Evolutionary conservation across 140 eudicot genomes (phyloP), one percentile per base, ranked within the genome.

Genomic region (Cichorium intybus): DNA sequence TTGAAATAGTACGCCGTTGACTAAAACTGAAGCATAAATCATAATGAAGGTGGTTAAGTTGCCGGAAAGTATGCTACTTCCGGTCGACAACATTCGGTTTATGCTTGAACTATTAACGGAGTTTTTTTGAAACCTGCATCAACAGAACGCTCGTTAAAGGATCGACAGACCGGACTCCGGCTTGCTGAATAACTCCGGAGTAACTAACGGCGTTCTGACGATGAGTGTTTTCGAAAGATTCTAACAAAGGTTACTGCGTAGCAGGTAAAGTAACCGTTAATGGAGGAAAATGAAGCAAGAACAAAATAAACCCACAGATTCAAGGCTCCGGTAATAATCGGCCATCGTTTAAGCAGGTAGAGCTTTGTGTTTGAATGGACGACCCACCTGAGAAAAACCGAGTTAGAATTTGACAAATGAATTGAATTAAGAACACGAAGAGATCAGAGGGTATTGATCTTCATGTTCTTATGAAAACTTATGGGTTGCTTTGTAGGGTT

Each of bases 21-120:
- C 51, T 23, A 10, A 3, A 21, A 52, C 15, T 52, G 15, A 52
- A 1, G 10, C 27, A 3, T 17, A 2, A 49, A 46, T 16, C 7
- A n/a, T 27, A 56, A 27, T 27, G 62, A 14, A 26, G 0, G 50
- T 20, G 20, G 50, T 18, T 15, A n/a, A 16, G 49, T 34, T 35
- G 50, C 46, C 31, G 64, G 64, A 59, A 59, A 59, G 20, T 56
- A 15, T 50, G 56, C 28, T 6, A 43, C 41, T 15, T 24, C 35
- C 33, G 33, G 33, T 29, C 7, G 6, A 0, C 20, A 51, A 51
- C 7, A 0, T 55, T 31, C 39, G 16, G 61, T 14, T 55, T 21
- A 51, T 22, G 57, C 21, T 51, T 51, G 0, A 8, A 8, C 57
- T 7, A 12, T 21, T 24, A 6, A 53, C 5, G 18, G 34, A 53